Evolutionary conservation across 768 basidiomycete species (phyloP).

Genomic region (Coprinopsis marcescibilis): DNA sequence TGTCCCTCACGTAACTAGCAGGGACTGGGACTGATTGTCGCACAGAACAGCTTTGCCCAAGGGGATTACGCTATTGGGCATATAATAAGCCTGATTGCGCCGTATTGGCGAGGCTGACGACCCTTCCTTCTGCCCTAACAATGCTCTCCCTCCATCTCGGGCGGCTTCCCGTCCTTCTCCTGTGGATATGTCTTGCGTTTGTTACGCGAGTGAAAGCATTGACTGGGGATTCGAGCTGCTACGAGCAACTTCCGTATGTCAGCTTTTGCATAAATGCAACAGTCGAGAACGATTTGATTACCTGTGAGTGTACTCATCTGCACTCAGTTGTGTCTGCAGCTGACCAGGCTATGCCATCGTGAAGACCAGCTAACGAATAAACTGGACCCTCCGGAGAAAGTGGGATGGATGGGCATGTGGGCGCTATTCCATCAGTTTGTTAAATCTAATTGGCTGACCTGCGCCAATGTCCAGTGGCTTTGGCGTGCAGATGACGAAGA

Average conservation of each 20-base stretch:
- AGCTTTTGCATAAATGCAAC: constrained; percentile 43
- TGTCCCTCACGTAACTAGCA: too few species aligned
- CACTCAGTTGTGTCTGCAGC: not conserved
- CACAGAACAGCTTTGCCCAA: too few species aligned
- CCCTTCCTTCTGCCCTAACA: constrained; percentile 5
- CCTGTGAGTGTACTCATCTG: constrained; percentile 38
- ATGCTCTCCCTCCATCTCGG: constrained; percentile 13
- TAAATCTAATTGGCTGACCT: constrained; percentile 1
- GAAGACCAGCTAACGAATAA: constrained; percentile 42
- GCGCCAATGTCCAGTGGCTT: constrained; percentile 42
- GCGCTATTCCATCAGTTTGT: not conserved
- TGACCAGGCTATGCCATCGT: not conserved
- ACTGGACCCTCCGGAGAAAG: constrained; percentile 19
- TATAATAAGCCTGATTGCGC: too few species aligned
- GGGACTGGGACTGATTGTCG: too few species aligned
- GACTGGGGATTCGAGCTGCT: constrained; percentile 42
- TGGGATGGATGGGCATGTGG: constrained; percentile 55
- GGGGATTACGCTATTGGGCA: too few species aligned
- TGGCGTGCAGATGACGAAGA: constrained; percentile 41
- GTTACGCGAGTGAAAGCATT: constrained; percentile 20
- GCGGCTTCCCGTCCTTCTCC: constrained; percentile 9
- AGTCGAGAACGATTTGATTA: constrained; percentile 33
- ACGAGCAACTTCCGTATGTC: constrained; percentile 1
- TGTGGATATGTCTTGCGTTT: constrained; percentile 17
- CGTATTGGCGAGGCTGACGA: too few species aligned